Conservation (phyloP, 495 filamentous ascomycete genomes). For the Trichoderma parareesei region DNA sequence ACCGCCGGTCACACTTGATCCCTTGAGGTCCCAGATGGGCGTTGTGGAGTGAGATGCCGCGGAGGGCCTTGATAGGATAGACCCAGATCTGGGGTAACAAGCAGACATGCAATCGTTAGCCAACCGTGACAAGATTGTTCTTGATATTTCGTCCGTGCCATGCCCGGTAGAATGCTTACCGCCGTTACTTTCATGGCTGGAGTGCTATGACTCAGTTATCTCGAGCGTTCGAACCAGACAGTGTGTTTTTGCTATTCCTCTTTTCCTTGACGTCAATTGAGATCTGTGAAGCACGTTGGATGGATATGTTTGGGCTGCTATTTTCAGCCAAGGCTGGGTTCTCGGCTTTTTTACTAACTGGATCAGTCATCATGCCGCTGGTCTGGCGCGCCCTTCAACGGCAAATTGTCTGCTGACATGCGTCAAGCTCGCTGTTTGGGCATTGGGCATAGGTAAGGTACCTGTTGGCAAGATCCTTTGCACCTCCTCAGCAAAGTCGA, state of each 20-base stretch:
- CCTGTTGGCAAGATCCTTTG: too few relatives aligned
- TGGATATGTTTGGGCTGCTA: background rate
- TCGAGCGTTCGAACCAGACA: background rate
- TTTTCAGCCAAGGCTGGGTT: background rate
- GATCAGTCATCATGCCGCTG: background rate
- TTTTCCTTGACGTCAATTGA: background rate
- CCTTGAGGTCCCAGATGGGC: slow-evolving; percentile 57
- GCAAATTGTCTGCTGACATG: background rate
- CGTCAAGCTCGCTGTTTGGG: background rate
- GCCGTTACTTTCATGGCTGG: slow-evolving; percentile 9
- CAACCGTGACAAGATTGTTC: too few relatives aligned
- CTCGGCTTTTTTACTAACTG: background rate
- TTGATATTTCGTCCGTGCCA: too few relatives aligned
- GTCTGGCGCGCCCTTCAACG: slow-evolving; percentile 6
- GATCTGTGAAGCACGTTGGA: background rate
- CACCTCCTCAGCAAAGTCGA: too few relatives aligned
- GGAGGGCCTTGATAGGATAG: slow-evolving; percentile 84
- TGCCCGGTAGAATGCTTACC: background rate
- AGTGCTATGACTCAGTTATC: too few relatives aligned
- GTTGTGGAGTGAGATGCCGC: slow-evolving; percentile 48
- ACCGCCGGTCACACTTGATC: slow-evolving; percentile 66
- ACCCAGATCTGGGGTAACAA: slow-evolving; percentile 55
- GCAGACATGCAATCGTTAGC: background rate
- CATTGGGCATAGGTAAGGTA: background rate
- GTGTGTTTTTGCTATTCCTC: background rate